Conservation (phyloP, 2,329 filamentous ascomycete species). For the Cytospora chrysosperma region DNA sequence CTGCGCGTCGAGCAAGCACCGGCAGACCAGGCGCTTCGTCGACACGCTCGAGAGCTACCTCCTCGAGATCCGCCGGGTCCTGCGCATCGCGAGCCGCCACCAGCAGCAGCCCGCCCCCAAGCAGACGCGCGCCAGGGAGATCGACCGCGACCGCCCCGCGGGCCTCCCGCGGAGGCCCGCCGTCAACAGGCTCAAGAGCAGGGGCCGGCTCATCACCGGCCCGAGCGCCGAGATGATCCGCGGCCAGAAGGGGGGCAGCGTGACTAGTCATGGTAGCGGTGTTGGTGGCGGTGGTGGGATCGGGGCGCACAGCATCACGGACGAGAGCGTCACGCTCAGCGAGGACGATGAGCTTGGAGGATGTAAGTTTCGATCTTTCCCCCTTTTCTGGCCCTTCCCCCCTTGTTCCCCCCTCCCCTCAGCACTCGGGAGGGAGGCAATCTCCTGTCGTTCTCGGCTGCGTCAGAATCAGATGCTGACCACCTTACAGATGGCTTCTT, state of each 20-base stretch:
- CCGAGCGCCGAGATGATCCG: constrained; percentile 42
- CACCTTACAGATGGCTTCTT: constrained; percentile 85
- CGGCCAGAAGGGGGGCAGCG: constrained; percentile 34
- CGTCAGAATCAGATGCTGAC: constrained; percentile 1
- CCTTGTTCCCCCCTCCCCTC: constrained; percentile 15
- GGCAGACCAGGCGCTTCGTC: constrained; percentile 87
- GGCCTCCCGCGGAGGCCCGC: constrained; percentile 31
- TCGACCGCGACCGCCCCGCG: constrained; percentile 37
- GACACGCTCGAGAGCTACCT: constrained; percentile 89
- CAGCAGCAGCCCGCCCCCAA: constrained; percentile 38
- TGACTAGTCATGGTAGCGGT: constrained; percentile 27
- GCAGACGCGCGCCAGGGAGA: constrained; percentile 54
- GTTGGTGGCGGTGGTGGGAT: no score
- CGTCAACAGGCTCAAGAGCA: constrained; percentile 60
- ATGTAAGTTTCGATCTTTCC: constrained; percentile 65
- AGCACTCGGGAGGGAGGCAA: no score
- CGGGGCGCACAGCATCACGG: constrained; percentile 59
- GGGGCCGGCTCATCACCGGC: constrained; percentile 70
- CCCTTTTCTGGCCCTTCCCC: constrained; percentile 23
- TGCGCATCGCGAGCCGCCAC: constrained; percentile 63
- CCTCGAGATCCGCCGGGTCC: constrained; percentile 81
- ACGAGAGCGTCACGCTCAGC: constrained; percentile 70
- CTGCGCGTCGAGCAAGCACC: constrained; percentile 88
- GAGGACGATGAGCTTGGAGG: constrained; percentile 90
- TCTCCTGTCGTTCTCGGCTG: no score